A percentile compares a stretch with the other conserved stretches of the same genome.
phyloP scores from a whole-genome alignment of 768 basidiomycete genomes.

The Boletus eberwhitei region DNA sequence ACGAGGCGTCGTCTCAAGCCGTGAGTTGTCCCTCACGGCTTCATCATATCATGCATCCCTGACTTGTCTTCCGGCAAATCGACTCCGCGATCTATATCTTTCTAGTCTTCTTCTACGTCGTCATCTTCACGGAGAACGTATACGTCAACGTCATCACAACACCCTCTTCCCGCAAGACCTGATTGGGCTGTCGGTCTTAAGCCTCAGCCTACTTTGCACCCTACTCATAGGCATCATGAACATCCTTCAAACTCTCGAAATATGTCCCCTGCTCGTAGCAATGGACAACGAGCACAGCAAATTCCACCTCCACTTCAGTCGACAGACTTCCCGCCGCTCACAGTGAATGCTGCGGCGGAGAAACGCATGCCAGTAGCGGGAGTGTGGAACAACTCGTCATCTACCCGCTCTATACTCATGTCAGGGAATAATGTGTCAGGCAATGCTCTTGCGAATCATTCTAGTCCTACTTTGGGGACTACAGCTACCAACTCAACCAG shows the following conservation, averaged over 20 bases:
- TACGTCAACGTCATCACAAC: constrained; percentile 71
- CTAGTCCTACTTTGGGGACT: constrained; percentile 20
- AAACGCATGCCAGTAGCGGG: constrained; percentile 57
- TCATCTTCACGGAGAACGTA: constrained; percentile 77
- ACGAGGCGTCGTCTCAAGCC: constrained; percentile 73
- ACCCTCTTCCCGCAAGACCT: constrained; percentile 76
- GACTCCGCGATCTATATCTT: constrained; percentile 15
- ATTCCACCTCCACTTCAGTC: constrained; percentile 46
- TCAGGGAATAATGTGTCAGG: constrained; percentile 35
- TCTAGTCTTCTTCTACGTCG: constrained; percentile 72
- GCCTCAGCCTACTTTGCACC: constrained; percentile 65
- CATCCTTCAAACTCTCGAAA: constrained; percentile 37
- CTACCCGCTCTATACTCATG: constrained; percentile 49
- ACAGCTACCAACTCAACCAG: constrained; percentile 1
- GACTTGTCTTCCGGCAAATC: neutral
- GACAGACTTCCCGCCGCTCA: constrained; percentile 71
- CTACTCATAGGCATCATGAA: constrained; percentile 54
- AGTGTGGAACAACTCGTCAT: constrained; percentile 66
- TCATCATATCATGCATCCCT: neutral
- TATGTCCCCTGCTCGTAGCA: constrained; percentile 37
- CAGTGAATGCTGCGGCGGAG: constrained; percentile 42
- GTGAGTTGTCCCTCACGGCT: constrained; percentile 45
- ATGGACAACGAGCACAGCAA: constrained; percentile 36
- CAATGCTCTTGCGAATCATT: constrained; percentile 38
- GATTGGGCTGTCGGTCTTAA: constrained; percentile 89